Percentiles rank a stretch among this genome's conserved stretches.
Conservation (phyloP, 331 rosid species). For the Stylosanthes scabra region DNA sequence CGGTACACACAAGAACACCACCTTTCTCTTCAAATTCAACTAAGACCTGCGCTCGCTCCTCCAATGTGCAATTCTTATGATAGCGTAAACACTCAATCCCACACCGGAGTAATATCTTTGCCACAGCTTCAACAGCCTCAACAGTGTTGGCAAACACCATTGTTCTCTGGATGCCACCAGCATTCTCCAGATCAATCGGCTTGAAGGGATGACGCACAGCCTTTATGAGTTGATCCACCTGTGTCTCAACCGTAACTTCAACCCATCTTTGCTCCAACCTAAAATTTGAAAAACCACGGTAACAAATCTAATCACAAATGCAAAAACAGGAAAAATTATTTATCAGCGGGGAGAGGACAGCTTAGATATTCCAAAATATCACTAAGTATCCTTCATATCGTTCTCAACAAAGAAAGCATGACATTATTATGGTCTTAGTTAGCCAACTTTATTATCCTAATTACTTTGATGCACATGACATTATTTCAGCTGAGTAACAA, state of each 20-base stretch:
- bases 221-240: slow-evolving; percentile 85
- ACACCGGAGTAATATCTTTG: slow-evolving; percentile 59
- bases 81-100: slow-evolving; percentile 79
- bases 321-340: slow-evolving; percentile 17
- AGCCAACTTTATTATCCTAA: slow-evolving; percentile 20
- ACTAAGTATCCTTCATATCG: background rate
- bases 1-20: slow-evolving; percentile 96
- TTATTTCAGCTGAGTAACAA: slow-evolving; percentile 27
- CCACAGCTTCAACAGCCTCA: slow-evolving; percentile 95
- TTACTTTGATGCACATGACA: slow-evolving; percentile 22
- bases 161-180: slow-evolving; percentile 63
- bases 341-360: slow-evolving; percentile 14
- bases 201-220: slow-evolving; percentile 70
- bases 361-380: slow-evolving; percentile 16
- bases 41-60: slow-evolving; percentile 78
- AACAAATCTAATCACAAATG: slow-evolving; percentile 23
- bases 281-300: slow-evolving; percentile 39
- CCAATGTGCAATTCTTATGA: slow-evolving; percentile 90
- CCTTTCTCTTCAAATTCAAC: slow-evolving; percentile 80
- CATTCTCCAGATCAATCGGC: slow-evolving; percentile 51
- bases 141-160: slow-evolving; percentile 98
- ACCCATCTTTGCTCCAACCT: slow-evolving; percentile 95
- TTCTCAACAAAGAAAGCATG: slow-evolving; percentile 15
- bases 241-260: slow-evolving; percentile 79
- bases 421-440: background rate